Evolutionary conservation across 352 stramenopile species (phyloP).

Genomic region (Globisporangium recalcitrans): DNA sequence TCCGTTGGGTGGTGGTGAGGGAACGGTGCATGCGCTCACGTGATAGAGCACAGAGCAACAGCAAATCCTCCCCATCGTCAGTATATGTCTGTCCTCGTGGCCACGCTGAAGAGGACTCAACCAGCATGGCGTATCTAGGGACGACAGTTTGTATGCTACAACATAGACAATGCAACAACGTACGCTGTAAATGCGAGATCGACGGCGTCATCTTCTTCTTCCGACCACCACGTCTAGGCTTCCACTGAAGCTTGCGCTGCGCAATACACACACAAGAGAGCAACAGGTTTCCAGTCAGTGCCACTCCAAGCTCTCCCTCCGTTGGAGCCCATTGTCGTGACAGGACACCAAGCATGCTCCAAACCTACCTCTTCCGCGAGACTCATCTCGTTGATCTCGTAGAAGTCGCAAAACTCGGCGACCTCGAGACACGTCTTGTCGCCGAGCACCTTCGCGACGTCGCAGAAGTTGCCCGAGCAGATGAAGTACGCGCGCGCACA

Average conservation of each 20-base stretch:
- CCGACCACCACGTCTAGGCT: slow-evolving; percentile 24
- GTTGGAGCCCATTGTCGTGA: neutral
- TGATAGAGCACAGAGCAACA: neutral
- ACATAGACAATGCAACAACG: slow-evolving; percentile 23
- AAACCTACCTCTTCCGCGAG: slow-evolving; percentile 40
- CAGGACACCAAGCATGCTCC: neutral
- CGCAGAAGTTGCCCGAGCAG: slow-evolving; percentile 71
- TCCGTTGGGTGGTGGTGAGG: neutral
- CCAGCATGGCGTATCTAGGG: slow-evolving; percentile 56
- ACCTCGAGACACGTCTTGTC: slow-evolving; percentile 69
- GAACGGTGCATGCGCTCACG: neutral
- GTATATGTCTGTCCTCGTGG: slow-evolving; percentile 53
- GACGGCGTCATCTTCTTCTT: slow-evolving; percentile 64
- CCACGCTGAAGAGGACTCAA: slow-evolving; percentile 24
- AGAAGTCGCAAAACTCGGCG: slow-evolving; percentile 62
- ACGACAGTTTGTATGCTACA: slow-evolving; percentile 23
- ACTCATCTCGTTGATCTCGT: slow-evolving; percentile 58
- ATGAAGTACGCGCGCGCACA: slow-evolving; percentile 65
- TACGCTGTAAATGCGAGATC: slow-evolving; percentile 63
- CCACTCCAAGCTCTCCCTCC: too few species aligned
- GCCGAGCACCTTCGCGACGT: slow-evolving; percentile 64
- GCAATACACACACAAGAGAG: neutral
- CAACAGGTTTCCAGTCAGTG: neutral
- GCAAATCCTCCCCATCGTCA: slow-evolving; percentile 10
- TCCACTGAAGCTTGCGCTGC: slow-evolving; percentile 20